Conservation (phyloP, 768 basidiomycete genomes). For the Lactarius quietus region DNA sequence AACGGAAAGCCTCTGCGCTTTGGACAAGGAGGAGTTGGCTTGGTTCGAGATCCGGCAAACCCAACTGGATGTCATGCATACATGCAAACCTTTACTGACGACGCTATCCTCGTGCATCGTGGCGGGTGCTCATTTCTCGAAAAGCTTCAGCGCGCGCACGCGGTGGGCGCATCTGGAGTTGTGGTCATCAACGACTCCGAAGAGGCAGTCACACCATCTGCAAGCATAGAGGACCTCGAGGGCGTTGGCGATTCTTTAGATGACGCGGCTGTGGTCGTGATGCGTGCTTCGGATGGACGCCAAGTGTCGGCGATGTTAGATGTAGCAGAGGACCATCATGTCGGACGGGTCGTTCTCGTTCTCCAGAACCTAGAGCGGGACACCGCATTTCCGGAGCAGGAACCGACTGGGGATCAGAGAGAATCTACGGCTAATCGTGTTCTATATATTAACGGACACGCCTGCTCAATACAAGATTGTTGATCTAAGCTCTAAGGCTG, state of each 20-base stretch:
- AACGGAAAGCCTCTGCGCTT: conserved; percentile 40
- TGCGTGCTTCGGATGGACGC: conserved; percentile 51
- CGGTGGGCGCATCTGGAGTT: conserved; percentile 73
- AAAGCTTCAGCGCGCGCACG: conserved; percentile 68
- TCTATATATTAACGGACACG: conserved; percentile 73
- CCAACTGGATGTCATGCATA: conserved; percentile 58
- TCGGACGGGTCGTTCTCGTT: conserved; percentile 50
- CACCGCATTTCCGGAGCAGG: conserved; percentile 26
- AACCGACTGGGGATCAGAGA: conserved; percentile 27
- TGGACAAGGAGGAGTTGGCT: conserved; percentile 46
- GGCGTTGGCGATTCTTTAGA: conserved; percentile 51
- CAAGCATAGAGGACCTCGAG: conserved; percentile 51
- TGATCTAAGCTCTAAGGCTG: conserved; percentile 41
- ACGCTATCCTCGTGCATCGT: conserved; percentile 60
- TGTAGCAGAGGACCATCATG: conserved; percentile 42
- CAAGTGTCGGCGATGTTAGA: conserved; percentile 55
- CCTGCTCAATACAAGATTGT: conserved; percentile 72
- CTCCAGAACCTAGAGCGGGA: conserved; percentile 36
- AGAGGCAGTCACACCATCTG: conserved; percentile 59
- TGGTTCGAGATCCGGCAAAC: conserved; percentile 53
- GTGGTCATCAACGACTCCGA: conserved; percentile 71
- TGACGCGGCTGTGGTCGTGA: conserved; percentile 56
- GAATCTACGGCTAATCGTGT: conserved; percentile 41
- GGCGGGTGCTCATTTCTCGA: conserved; percentile 88
- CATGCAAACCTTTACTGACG: conserved; percentile 43